Evolutionary conservation across 495 filamentous ascomycete genomes (phyloP).

Genomic region (Jackrogersella minutella): DNA sequence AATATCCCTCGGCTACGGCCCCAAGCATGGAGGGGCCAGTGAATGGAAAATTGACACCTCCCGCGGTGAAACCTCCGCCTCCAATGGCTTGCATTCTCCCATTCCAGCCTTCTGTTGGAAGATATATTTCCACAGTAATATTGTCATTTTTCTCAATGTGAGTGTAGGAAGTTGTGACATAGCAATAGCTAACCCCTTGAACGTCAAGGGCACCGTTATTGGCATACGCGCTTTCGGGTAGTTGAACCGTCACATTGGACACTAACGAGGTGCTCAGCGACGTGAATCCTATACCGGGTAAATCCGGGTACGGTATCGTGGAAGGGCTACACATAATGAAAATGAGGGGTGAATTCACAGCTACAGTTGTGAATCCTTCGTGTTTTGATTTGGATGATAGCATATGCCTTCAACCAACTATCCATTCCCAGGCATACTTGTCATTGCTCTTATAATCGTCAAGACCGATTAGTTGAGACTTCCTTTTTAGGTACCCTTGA

Average conservation of each 20-base stretch:
- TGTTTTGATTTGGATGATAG: too few species aligned
- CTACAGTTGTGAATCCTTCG: too few species aligned
- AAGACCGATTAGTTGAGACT: too few species aligned
- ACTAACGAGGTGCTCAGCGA: constrained; percentile 15
- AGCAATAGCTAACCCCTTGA: constrained; percentile 50
- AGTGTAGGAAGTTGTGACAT: constrained; percentile 53
- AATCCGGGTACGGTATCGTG: constrained; percentile 19
- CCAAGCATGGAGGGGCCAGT: constrained; percentile 40
- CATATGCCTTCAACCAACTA: too few species aligned
- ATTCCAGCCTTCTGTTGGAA: constrained; percentile 55
- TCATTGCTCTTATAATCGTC: too few species aligned
- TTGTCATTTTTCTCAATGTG: constrained; percentile 51
- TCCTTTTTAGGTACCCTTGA: too few species aligned
- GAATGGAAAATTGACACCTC: constrained; percentile 18
- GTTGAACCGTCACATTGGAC: constrained; percentile 17
- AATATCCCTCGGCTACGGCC: constrained; percentile 50
- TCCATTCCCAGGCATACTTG: too few species aligned
- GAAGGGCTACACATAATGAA: constrained; percentile 29
- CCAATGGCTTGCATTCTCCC: constrained; percentile 54
- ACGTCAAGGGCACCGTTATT: constrained; percentile 23
- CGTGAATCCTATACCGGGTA: constrained; percentile 21
- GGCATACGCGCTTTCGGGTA: constrained; percentile 10
- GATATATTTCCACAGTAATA: constrained; percentile 48
- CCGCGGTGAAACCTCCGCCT: constrained; percentile 54
- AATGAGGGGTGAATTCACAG: neutral